A percentile compares a stretch with the other conserved stretches of the same genome.
Evolutionary conservation across 2,329 filamentous ascomycete species (phyloP).

Genomic region (Orbilia brochopaga): DNA sequence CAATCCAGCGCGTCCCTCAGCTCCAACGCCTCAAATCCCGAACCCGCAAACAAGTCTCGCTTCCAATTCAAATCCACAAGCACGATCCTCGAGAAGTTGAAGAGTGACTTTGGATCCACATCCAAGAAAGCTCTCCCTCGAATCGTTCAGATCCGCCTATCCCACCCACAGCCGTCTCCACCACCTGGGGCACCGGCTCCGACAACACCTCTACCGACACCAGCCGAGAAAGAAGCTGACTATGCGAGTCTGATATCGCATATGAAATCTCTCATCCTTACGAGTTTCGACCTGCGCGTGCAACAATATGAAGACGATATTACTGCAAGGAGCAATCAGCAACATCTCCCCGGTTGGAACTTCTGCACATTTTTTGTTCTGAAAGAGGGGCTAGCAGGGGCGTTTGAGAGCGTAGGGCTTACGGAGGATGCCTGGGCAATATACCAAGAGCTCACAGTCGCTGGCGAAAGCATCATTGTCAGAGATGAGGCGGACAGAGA

Average conservation of each 20-base stretch:
- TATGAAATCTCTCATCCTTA: conserved; percentile 83
- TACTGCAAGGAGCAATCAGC: conserved; percentile 86
- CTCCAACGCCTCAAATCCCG: conserved; percentile 60
- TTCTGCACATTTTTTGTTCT: conserved; percentile 99
- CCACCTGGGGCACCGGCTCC: conserved; percentile 56
- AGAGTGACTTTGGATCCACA: conserved; percentile 83
- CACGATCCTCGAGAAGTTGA: conserved; percentile 86
- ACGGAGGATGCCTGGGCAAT: conserved; percentile 93
- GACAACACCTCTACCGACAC: conserved; percentile 67
- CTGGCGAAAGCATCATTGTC: conserved; percentile 77
- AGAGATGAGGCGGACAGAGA: conserved; percentile 69
- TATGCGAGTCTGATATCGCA: conserved; percentile 85
- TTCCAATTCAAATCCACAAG: conserved; percentile 79
- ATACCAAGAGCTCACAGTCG: conserved; percentile 91
- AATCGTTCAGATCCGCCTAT: conserved; percentile 82
- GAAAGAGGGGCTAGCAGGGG: conserved; percentile 90
- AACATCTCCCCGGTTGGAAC: conserved; percentile 91
- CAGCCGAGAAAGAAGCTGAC: conserved; percentile 78
- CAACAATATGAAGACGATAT: conserved; percentile 97
- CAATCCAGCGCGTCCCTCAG: conserved; percentile 58
- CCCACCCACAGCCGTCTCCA: conserved; percentile 54
- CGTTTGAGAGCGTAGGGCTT: conserved; percentile 93
- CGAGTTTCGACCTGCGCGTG: conserved; percentile 88
- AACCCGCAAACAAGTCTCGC: conserved; percentile 70
- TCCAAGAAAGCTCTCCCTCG: conserved; percentile 69